Evolutionary conservation across 108 stramenopile species (phyloP).

Genomic region (Fragilariopsis cylindrus): DNA sequence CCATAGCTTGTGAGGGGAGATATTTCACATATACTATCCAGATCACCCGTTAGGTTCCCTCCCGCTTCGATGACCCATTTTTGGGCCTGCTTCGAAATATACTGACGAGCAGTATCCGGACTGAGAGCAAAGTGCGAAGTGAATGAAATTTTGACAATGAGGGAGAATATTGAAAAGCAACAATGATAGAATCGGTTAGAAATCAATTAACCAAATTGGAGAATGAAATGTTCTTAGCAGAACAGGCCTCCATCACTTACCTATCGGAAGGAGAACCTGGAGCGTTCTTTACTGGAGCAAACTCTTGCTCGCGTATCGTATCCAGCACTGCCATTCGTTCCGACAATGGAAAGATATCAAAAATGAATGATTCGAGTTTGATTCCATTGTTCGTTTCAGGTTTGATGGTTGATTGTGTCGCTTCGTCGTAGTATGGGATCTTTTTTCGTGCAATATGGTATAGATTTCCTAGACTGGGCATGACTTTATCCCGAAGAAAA

Average conservation of each 20-base stretch:
- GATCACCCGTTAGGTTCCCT: conserved; percentile 52
- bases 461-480: conserved; percentile 77
- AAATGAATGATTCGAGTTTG: conserved; percentile 98
- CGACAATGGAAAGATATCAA: conserved; percentile 96
- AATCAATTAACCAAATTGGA: no score
- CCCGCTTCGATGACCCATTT: conserved; percentile 69
- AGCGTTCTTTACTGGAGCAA: conserved; percentile 97
- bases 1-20: conserved; percentile 75
- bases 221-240: no score
- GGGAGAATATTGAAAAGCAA: background rate
- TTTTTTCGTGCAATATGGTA: conserved; percentile 98
- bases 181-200: background rate
- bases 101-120: conserved; percentile 79
- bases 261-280: conserved; percentile 62
- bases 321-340: conserved; percentile 88
- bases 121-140: conserved; percentile 14
- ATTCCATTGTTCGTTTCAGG: conserved; percentile 87
- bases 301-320: conserved; percentile 90
- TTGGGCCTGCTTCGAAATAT: conserved; percentile 71
- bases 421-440: conserved; percentile 86
- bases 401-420: conserved; percentile 56
- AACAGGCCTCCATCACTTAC: background rate
- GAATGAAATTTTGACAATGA: background rate
- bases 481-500: conserved; percentile 80
- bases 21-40: conserved; percentile 61